Percentiles rank a stretch among this genome's conserved stretches.
Conservation (phyloP, 441 rosid species). For the Hypseocharis bilobata region DNA sequence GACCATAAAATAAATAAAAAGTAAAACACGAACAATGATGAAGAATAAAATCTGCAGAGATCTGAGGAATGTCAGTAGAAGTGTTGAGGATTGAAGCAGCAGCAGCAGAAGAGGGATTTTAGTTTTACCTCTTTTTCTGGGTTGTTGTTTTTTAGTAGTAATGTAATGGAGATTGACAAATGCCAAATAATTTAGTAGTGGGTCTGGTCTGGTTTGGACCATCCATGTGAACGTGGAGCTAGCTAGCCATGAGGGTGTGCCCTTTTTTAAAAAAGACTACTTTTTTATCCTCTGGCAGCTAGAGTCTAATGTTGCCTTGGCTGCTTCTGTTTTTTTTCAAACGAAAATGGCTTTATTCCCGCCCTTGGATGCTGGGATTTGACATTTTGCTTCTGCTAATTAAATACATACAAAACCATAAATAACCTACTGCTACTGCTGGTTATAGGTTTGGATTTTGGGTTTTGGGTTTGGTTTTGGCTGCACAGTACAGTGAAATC, state of each 20-base stretch:
- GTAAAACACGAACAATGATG: neutral
- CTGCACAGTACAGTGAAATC: too few species aligned
- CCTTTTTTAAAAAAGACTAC: neutral
- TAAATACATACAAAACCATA: neutral
- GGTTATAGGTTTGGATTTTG: too few species aligned
- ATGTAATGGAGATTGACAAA: neutral
- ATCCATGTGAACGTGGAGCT: slow-evolving; percentile 2
- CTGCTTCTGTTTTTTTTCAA: slow-evolving; percentile 2
- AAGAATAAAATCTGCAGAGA: slow-evolving; percentile 13
- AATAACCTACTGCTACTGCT: too few species aligned
- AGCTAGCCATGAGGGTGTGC: too few species aligned
- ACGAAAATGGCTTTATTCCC: slow-evolving; percentile 8
- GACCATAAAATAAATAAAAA: neutral
- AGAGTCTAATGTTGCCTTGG: too few species aligned
- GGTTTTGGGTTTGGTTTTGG: too few species aligned
- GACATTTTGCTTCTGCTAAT: neutral
- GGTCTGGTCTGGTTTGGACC: too few species aligned
- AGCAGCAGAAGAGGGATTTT: slow-evolving; percentile 4
- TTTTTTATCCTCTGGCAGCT: neutral
- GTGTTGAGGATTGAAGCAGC: slow-evolving; percentile 4
- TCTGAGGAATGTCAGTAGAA: slow-evolving; percentile 21
- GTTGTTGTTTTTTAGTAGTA: too few species aligned
- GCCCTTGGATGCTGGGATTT: slow-evolving; percentile 13
- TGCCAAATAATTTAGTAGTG: neutral
- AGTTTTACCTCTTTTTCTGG: neutral